phyloP scores from a whole-genome alignment of 2,329 filamentous ascomycete genomes.

The Monosporascus sp. region DNA sequence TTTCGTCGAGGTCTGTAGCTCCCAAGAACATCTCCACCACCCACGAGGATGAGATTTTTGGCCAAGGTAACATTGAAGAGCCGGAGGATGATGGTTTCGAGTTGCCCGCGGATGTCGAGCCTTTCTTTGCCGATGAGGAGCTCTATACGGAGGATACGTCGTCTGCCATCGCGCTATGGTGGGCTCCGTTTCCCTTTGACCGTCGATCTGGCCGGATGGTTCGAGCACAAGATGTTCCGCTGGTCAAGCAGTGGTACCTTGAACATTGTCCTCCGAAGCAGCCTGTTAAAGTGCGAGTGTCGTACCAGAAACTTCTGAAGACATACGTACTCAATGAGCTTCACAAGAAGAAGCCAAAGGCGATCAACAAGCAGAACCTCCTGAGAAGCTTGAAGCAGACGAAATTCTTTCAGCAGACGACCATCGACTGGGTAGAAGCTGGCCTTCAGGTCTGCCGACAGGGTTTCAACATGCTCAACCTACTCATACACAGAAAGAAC shows the following conservation, averaged over 20 bases:
- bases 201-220: slow-evolving; percentile 93
- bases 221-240: slow-evolving; percentile 89
- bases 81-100: slow-evolving; percentile 79
- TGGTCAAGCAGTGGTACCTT: slow-evolving; percentile 98
- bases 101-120: slow-evolving; percentile 72
- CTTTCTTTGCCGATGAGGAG: slow-evolving; percentile 86
- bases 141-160: slow-evolving; percentile 86
- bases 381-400: slow-evolving; percentile 88
- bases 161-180: slow-evolving; percentile 91
- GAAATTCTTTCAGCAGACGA: slow-evolving; percentile 99
- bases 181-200: slow-evolving; percentile 96
- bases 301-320: slow-evolving; percentile 96
- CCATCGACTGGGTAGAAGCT: slow-evolving; percentile 98
- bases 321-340: slow-evolving; percentile 94
- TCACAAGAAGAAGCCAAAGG: slow-evolving; percentile 93
- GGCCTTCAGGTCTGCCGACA: slow-evolving; percentile 97
- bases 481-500: slow-evolving; percentile 97
- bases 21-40: slow-evolving; percentile 90
- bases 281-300: slow-evolving; percentile 94
- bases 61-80: slow-evolving; percentile 67
- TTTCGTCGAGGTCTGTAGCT: slow-evolving; percentile 88
- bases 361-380: slow-evolving; percentile 89
- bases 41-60: slow-evolving; percentile 93
- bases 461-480: slow-evolving; percentile 98
- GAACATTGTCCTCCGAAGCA: slow-evolving; percentile 86